A percentile compares a stretch with the other conserved stretches of the same genome.
phyloP scores from a whole-genome alignment of 225 moss, liverwort and hornwort species.

The Rhytidiadelphus loreus region DNA sequence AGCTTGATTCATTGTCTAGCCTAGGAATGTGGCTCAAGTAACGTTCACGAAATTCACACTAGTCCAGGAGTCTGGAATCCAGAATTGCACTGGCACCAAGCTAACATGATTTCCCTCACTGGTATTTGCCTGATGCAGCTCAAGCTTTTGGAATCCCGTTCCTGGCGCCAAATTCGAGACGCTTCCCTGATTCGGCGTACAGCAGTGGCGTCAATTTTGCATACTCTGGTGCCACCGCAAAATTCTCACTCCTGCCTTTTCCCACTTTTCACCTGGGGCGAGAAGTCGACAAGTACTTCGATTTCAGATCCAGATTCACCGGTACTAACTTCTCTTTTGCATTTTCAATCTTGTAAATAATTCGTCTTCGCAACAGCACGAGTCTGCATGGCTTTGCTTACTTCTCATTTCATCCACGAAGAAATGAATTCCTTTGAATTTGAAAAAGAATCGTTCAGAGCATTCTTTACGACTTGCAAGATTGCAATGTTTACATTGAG shows the following conservation, averaged over 20 bases:
- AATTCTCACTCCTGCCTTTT: neutral
- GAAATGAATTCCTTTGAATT: neutral
- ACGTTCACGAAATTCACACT: neutral
- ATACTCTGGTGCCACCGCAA: neutral
- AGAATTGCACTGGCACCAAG: neutral
- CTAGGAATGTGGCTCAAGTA: neutral
- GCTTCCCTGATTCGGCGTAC: slow-evolving; percentile 9
- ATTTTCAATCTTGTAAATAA: neutral
- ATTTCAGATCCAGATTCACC: neutral
- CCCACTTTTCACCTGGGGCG: neutral
- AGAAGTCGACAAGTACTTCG: slow-evolving; percentile 14
- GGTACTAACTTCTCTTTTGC: neutral
- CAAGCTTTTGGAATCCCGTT: slow-evolving; percentile 36
- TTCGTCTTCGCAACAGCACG: neutral
- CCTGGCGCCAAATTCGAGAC: slow-evolving; percentile 13
- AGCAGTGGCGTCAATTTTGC: slow-evolving; percentile 33
- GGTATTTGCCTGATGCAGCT: neutral
- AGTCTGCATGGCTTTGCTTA: neutral
- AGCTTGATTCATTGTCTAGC: neutral
- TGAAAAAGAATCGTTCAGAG: neutral
- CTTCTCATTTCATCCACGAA: neutral
- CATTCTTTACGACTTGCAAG: neutral
- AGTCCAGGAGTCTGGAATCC: neutral
- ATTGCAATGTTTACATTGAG: neutral
- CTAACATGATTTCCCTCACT: neutral